Base-by-base conservation (phyloP, 2,329 filamentous ascomycete species). In the Fusarium nygamai region DNA sequence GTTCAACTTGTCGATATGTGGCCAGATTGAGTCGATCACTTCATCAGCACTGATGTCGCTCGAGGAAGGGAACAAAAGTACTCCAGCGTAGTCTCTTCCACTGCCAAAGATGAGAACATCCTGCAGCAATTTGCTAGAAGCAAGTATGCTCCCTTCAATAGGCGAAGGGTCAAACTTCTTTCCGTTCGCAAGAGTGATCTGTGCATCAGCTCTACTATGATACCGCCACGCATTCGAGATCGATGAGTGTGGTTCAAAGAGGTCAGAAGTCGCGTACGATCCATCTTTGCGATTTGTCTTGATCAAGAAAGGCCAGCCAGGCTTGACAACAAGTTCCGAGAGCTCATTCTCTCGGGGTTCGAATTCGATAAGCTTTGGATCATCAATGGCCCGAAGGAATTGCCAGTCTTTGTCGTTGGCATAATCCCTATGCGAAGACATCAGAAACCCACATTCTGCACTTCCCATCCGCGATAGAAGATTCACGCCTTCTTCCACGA, bases 161-260 rank as follows among this genome's bases (percentile, higher is more conserved):
- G 88, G 88, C 4, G 88, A 86, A 3, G 91, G 91, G 73, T 92
- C 90, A 68, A 93, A 92, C 73, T 93, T 93, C 82, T 92, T 92
- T 5, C 91, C 91, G 12, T 90, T 93, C 16, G 89, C 82, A 8
- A 93, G 84, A 0, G 88, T 89, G 41, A 93, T 85, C 60, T 90
- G 90, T 7, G 88, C 86, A 73, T 93, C 92, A 2, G 87, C 86
- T 44, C 91, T 84, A 3, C 88, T 89, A 61, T 91, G 86, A 75
- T 92, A 92, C 39, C 86, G 85, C 90, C 91, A 93, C 1, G 89
- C 88, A 61, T 87, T 82, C 1, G 80, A 64, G 13, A 89, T 88
- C 0, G 72, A 82, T 2, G 84, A 76, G 76, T 93, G 91, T 4
- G 83, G 82, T 60, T 86, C 85, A 68, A 93, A 92, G 3, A 93